Conservation (phyloP, 441 rosid species). For the Melastoma candidum region DNA sequence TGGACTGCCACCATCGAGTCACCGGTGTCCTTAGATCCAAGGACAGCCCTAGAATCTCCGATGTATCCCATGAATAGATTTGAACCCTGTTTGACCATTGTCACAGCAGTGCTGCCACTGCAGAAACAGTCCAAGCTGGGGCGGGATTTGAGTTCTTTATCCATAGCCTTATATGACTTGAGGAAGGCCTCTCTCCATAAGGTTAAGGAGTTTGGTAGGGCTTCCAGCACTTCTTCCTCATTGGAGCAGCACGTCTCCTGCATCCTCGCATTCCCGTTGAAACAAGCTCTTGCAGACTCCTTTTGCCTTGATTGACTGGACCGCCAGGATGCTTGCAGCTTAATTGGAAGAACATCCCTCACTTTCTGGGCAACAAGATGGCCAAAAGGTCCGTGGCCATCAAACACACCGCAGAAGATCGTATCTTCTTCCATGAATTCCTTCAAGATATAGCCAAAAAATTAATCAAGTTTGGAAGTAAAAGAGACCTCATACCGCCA, state of each 20-base stretch:
- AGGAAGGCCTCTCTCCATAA: constrained; percentile 84
- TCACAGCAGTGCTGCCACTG: constrained; percentile 95
- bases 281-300: constrained; percentile 35
- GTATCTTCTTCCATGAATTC: constrained; percentile 83
- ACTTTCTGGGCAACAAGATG: constrained; percentile 96
- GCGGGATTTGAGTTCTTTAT: constrained; percentile 80
- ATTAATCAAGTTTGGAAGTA: too few relatives aligned
- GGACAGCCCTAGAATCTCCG: constrained; percentile 91
- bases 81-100: constrained; percentile 31
- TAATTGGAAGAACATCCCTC: constrained; percentile 78
- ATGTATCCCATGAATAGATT: constrained; percentile 88
- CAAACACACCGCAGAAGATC: constrained; percentile 90
- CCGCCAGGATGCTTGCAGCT: constrained; percentile 56
- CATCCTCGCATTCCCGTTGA: constrained; percentile 45
- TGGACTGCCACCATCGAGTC: constrained; percentile 77
- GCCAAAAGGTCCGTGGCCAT: constrained; percentile 99
- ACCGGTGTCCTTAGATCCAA: constrained; percentile 72
- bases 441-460: constrained; percentile 23
- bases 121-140: constrained; percentile 92
- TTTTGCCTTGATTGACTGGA: constrained; percentile 46
- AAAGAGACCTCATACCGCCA: too few relatives aligned
- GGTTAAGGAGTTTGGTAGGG: constrained; percentile 28
- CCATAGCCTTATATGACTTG: constrained; percentile 91
- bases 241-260: constrained; percentile 38
- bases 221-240: constrained; percentile 57